Conservation (phyloP, 352 stramenopile species). For the Globisporangium barbulae region DNA sequence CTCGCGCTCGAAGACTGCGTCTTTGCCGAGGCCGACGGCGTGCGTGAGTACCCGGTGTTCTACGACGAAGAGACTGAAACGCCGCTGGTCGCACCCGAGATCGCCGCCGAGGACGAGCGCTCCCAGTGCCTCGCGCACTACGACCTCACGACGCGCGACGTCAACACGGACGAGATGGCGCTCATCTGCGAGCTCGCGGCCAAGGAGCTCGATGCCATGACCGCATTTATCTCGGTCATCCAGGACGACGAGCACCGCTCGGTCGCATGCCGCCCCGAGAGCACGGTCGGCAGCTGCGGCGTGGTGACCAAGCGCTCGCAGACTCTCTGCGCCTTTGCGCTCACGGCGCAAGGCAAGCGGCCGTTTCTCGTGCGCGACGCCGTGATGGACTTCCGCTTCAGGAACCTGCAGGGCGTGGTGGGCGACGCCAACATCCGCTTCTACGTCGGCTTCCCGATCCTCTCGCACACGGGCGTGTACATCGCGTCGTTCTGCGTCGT, state of each 20-base stretch:
- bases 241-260: conserved; percentile 27
- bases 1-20: conserved; percentile 35
- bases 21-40: conserved; percentile 43
- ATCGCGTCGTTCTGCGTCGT: conserved; percentile 46
- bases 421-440: conserved; percentile 31
- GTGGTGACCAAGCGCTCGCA: conserved; percentile 22
- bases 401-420: conserved; percentile 34
- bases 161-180: conserved; percentile 34
- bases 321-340: conserved; percentile 38
- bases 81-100: conserved; percentile 17
- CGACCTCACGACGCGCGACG: conserved; percentile 17
- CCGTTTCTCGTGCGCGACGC: conserved; percentile 51
- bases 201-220: conserved; percentile 40
- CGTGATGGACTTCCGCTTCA: conserved; percentile 49
- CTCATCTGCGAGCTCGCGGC: conserved; percentile 51
- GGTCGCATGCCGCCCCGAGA: conserved; percentile 15
- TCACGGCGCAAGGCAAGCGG: conserved; percentile 16
- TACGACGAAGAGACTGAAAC: conserved; percentile 41
- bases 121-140: conserved; percentile 27
- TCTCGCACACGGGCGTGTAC: conserved; percentile 15
- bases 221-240: conserved; percentile 36
- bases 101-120: conserved; percentile 29
- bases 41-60: conserved; percentile 37
- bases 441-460: conserved; percentile 47
- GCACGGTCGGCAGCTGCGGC: neutral